These are phyloP conservation scores for Dactylellina haptotyla DNA, from an alignment of 2,329 filamentous ascomycete genomes.

Conservation along the genomic window DNA sequence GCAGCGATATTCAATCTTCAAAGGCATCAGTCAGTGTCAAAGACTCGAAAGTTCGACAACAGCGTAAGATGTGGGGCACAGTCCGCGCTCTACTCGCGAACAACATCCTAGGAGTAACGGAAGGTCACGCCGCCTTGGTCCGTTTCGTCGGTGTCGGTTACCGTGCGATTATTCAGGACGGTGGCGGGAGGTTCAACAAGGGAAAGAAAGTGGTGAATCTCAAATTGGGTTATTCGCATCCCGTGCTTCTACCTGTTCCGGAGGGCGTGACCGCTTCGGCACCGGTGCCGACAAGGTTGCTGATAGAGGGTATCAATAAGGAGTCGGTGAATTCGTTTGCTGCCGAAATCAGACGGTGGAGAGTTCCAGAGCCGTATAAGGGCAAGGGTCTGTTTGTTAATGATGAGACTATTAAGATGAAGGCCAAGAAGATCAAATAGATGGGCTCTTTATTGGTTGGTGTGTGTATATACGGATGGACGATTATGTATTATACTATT, in stretches of 20 bases:
- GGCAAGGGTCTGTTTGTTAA: constrained; percentile 95
- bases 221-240: constrained; percentile 96
- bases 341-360: constrained; percentile 86
- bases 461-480: constrained; percentile 20
- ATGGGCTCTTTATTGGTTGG: constrained; percentile 39
- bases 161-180: constrained; percentile 82
- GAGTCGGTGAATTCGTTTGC: constrained; percentile 91
- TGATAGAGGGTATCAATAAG: constrained; percentile 88
- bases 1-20: constrained; percentile 71
- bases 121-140: constrained; percentile 93
- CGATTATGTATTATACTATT: constrained; percentile 42
- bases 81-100: constrained; percentile 89
- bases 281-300: constrained; percentile 87
- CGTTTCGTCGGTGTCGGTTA: constrained; percentile 95
- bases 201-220: constrained; percentile 89
- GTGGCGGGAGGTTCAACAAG: constrained; percentile 75
- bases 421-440: constrained; percentile 97
- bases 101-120: constrained; percentile 90
- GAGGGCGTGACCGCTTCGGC: constrained; percentile 83
- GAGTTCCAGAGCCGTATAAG: constrained; percentile 96
- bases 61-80: constrained; percentile 97
- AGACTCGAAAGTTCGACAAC: constrained; percentile 74
- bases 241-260: constrained; percentile 88
- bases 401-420: constrained; percentile 95
- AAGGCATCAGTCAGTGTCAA: constrained; percentile 76